A percentile compares a stretch with the other conserved stretches of the same genome.
phyloP scores from a whole-genome alignment of 1,284 basidiomycete species.

The Malassezia cuniculi region DNA sequence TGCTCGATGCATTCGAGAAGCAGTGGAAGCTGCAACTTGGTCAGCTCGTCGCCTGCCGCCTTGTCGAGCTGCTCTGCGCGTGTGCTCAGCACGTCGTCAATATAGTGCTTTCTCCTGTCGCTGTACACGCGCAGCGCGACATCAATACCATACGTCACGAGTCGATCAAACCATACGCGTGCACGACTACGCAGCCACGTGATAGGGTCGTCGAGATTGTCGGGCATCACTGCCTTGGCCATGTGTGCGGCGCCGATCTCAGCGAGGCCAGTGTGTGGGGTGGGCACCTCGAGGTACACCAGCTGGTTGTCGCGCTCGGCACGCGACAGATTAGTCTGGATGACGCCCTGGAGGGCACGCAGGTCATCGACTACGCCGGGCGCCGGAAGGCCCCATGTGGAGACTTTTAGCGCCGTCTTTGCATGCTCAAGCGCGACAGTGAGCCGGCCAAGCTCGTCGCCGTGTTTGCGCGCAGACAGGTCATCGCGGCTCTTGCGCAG shows the following conservation, averaged over 20 bases:
- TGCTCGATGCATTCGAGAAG: slow-evolving; percentile 75
- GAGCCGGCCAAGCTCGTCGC: slow-evolving; percentile 35
- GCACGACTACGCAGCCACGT: slow-evolving; percentile 24
- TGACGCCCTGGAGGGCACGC: slow-evolving; percentile 58
- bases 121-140: slow-evolving; percentile 81
- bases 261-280: slow-evolving; percentile 58
- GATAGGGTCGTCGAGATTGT: slow-evolving; percentile 49
- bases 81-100: slow-evolving; percentile 59
- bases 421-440: slow-evolving; percentile 48
- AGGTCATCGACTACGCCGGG: slow-evolving; percentile 18
- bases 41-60: slow-evolving; percentile 53
- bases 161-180: slow-evolving; percentile 55
- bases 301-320: slow-evolving; percentile 81
- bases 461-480: slow-evolving; percentile 59
- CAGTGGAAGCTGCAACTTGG: slow-evolving; percentile 66
- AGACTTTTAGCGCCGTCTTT: slow-evolving; percentile 62
- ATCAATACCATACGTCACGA: slow-evolving; percentile 77
- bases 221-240: slow-evolving; percentile 56
- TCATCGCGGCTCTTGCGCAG: slow-evolving; percentile 82
- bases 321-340: slow-evolving; percentile 51
- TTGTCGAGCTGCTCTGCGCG: slow-evolving; percentile 59
- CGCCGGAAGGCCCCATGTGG: slow-evolving; percentile 54
- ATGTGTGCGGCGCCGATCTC: slow-evolving; percentile 59
- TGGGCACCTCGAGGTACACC: slow-evolving; percentile 83
- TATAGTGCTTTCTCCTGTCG: slow-evolving; percentile 62